phyloP scores from a whole-genome alignment of 2,329 filamentous ascomycete genomes.

The Colletotrichum cereale region DNA sequence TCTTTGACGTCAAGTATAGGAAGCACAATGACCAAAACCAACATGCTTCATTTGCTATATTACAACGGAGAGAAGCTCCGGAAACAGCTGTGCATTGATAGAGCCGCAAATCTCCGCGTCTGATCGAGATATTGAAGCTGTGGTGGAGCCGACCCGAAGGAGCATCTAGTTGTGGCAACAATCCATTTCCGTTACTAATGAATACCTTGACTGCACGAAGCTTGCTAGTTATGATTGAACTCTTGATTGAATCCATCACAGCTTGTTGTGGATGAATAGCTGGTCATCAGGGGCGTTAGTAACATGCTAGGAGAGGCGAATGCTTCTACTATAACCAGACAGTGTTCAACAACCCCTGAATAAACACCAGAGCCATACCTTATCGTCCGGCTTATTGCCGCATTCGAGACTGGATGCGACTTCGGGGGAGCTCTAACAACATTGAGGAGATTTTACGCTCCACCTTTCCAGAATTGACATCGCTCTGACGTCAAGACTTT shows the following conservation, averaged over 20 bases:
- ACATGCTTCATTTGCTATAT: too few relatives aligned
- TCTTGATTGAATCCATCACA: too few relatives aligned
- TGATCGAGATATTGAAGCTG: background rate
- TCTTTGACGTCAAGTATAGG: too few relatives aligned
- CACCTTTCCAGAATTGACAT: conserved; percentile 10
- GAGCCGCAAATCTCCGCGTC: background rate
- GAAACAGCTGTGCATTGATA: background rate
- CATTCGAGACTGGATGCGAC: background rate
- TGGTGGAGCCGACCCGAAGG: background rate
- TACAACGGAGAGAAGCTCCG: background rate
- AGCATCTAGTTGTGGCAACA: background rate
- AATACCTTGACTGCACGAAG: background rate
- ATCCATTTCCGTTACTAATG: background rate
- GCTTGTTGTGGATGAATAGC: background rate
- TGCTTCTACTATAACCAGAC: background rate
- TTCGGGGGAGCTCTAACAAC: background rate
- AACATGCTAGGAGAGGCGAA: background rate
- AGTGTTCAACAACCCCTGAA: too few relatives aligned
- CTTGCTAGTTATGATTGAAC: background rate
- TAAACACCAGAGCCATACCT: background rate
- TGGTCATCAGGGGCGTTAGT: background rate
- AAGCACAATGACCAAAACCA: background rate
- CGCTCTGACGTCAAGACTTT: conserved; percentile 23
- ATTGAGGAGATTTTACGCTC: background rate
- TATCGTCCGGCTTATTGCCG: background rate